Base-by-base conservation (phyloP, 176 grass and related monocot genomes). In the Dactylis glomerata region DNA sequence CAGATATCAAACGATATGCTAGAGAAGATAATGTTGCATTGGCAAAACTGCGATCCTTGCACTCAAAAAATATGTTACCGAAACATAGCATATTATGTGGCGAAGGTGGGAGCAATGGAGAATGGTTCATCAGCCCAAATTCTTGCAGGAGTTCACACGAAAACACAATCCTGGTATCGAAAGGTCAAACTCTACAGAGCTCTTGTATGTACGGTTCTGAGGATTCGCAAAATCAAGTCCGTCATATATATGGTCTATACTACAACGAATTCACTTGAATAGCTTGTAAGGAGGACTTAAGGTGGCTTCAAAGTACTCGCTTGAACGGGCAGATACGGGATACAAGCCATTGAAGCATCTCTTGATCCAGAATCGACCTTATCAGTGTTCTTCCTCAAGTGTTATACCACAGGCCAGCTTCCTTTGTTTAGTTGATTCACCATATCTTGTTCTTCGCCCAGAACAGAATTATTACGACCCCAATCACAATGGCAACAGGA, bases 361-460 rank as follows among this genome's bases (percentile, higher is more conserved):
- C 31, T 74, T 87, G 68, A 84, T 50, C 68, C 81, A 75, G 59
- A 38, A 90, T 75, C 33, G 6, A 72, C 65, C 54, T 23, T 44
- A 70, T 50, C 44, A 41, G 3, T 50, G 3, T 73, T 64, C 26
- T 50, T 66, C 74, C 38, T 47, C 84, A 2, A 61, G 37, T 79
- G 62, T 85, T 62, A 38, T 58, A 62, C 71, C 57, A 22, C 41
- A 27, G 44, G 13, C 47, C n/a, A 38, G 54, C 49, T 75, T 80
- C 55, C 56, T 44, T 68, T 6, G 30, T 79, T 44, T 26, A 17
- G 66, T 51, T 24, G 30, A 62, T 78, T 99, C 88, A 96, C 93
- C 96, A 99, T 82, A 99, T 88, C 88, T 97, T 97, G 52, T 86
- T 89, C 85, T 84, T 97, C 23, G 92, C 23, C 95, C 95, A 97